Evolutionary conservation across 441 rosid species (phyloP).

Genomic region (Populus hybrid): DNA sequence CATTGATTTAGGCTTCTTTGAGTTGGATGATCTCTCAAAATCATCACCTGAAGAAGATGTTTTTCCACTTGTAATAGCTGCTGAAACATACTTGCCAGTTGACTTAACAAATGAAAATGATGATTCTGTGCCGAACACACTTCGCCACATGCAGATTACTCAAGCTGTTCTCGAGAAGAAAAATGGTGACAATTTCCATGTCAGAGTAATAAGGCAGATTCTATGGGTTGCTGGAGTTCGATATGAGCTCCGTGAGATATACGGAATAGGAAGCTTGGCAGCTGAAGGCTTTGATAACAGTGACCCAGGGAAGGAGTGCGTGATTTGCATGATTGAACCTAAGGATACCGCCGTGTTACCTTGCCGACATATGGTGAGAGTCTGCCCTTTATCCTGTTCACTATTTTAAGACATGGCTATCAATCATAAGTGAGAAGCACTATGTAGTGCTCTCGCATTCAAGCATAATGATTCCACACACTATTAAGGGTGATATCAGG

Average conservation of each 20-base stretch:
- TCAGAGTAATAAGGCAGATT: slow-evolving; percentile 70
- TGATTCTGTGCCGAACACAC: slow-evolving; percentile 32
- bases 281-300: slow-evolving; percentile 57
- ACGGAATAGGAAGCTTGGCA: slow-evolving; percentile 62
- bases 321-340: slow-evolving; percentile 89
- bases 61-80: slow-evolving; percentile 86
- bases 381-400: slow-evolving; percentile 9
- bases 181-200: slow-evolving; percentile 50
- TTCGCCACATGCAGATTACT: slow-evolving; percentile 74
- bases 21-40: slow-evolving; percentile 73
- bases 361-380: slow-evolving; percentile 87
- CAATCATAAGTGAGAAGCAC: background rate
- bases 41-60: slow-evolving; percentile 72
- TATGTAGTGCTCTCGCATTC: background rate
- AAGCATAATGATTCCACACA: background rate
- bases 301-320: slow-evolving; percentile 84
- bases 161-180: slow-evolving; percentile 84
- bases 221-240: slow-evolving; percentile 83
- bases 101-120: slow-evolving; percentile 26
- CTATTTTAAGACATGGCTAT: background rate
- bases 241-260: slow-evolving; percentile 80
- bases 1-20: slow-evolving; percentile 76
- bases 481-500: background rate
- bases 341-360: slow-evolving; percentile 86
- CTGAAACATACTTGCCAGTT: slow-evolving; percentile 49